Evolutionary conservation across 2,329 filamentous ascomycete genomes (phyloP), one percentile per base, ranked within the genome.

Genomic region (Cladosporium velox): DNA sequence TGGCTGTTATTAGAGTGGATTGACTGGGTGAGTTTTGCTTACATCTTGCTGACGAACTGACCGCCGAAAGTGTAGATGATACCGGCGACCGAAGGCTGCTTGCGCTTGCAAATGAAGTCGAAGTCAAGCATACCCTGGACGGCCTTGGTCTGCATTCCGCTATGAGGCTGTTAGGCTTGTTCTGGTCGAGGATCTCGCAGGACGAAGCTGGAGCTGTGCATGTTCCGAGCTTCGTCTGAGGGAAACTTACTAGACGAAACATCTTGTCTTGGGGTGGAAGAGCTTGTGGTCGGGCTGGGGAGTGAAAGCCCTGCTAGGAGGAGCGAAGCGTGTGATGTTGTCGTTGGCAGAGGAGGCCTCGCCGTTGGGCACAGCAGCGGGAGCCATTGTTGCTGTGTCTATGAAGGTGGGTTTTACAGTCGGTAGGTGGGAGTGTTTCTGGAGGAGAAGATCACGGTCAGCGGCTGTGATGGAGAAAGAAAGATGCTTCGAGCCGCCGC

Each of bases 1-100:
- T 30, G 47, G 61, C 18, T 41, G 32, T 26, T 47, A 8, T 35
- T 24, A 24, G 24, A 18, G 14, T 35, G 32, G 21, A 62, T 34
- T 32, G 14, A n/a, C 12, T 67, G 30, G 44, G 32, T n/a, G 11
- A 38, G 26, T 59, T 47, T 6, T 63, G 60, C 74, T 74, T 77
- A 87, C 95, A 99, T 98, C 90, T 99, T 99, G 90, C 93, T 97
- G 80, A 99, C 95, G 89, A 99, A 99, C 84, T 99, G 95, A 74
- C 95, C 95, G 80, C 95, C 95, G 79, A 99, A 99, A 75, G 95
- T 97, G 87, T 99, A 99, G 87, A 99, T 98, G 84, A 99, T 98
- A 79, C 93, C 95, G 72, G 95, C 95, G 67, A 99, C 95, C 67
- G 95, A 99, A 71, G 95, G 95, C 68, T 91, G 96, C 79, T 89